A percentile compares a stretch with the other conserved stretches of the same genome.
These are phyloP conservation scores for Selenicereus undatus DNA, from an alignment of 148 eudicot genomes.

Conservation along the genomic window DNA sequence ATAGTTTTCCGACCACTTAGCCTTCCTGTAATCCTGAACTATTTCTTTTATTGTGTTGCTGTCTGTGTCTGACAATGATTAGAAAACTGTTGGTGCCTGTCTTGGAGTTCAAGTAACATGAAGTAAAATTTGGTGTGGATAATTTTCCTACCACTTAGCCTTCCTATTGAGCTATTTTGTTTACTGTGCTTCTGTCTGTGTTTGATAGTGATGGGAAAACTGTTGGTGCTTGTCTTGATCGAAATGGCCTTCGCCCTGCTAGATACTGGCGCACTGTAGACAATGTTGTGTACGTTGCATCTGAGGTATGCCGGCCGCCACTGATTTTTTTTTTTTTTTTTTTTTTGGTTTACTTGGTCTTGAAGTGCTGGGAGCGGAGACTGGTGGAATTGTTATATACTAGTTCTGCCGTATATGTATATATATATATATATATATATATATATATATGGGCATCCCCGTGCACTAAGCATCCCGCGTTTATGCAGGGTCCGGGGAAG, in stretches of 20 bases:
- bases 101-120: too few relatives aligned
- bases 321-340: too few relatives aligned
- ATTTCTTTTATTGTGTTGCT: conserved; percentile 4
- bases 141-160: too few relatives aligned
- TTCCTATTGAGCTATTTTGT: neutral
- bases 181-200: neutral
- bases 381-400: too few relatives aligned
- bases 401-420: too few relatives aligned
- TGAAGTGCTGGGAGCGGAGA: too few relatives aligned
- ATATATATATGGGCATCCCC: too few relatives aligned
- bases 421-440: too few relatives aligned
- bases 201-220: conserved; percentile 88
- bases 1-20: neutral
- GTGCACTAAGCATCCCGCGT: too few relatives aligned
- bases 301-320: conserved; percentile 89
- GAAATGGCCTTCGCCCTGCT: conserved; percentile 99
- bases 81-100: conserved; percentile 98
- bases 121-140: too few relatives aligned
- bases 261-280: conserved; percentile 97
- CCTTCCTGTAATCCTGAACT: conserved; percentile 1
- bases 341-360: too few relatives aligned
- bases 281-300: conserved; percentile 97
- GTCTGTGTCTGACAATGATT: conserved; percentile 52
- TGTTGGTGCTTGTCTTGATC: conserved; percentile 97
- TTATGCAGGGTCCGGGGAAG: too few relatives aligned